Conservation (phyloP, 2,329 filamentous ascomycete species). For the Hymenoscyphus salicellus region DNA sequence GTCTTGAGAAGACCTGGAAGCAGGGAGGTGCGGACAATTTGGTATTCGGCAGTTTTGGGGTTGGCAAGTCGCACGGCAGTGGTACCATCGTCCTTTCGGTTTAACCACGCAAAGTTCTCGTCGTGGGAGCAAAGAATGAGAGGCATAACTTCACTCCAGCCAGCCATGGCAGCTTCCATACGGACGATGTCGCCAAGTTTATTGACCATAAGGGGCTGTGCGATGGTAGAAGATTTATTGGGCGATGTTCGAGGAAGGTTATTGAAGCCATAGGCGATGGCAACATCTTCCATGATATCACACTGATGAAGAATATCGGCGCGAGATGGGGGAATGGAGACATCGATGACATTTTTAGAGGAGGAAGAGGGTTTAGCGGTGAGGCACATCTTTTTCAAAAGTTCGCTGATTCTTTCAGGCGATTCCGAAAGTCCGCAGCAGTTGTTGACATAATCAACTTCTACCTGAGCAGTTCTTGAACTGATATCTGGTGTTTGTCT, state of each 20-base stretch:
- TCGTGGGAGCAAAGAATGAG: slow-evolving; percentile 96
- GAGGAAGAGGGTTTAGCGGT: slow-evolving; percentile 70
- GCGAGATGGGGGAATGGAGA: slow-evolving; percentile 81
- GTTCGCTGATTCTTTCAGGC: slow-evolving; percentile 70
- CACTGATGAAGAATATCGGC: slow-evolving; percentile 95
- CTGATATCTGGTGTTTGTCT: slow-evolving; percentile 77
- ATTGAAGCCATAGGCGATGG: slow-evolving; percentile 97
- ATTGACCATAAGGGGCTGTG: slow-evolving; percentile 84
- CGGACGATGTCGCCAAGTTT: slow-evolving; percentile 92
- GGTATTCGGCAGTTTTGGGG: slow-evolving; percentile 90
- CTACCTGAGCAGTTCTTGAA: slow-evolving; percentile 74
- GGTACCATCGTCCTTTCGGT: slow-evolving; percentile 80
- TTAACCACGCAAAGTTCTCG: slow-evolving; percentile 95
- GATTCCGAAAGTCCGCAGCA: slow-evolving; percentile 81
- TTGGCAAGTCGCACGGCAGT: slow-evolving; percentile 84
- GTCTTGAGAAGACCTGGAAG: slow-evolving; percentile 90
- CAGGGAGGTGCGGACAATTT: slow-evolving; percentile 83
- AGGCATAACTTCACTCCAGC: slow-evolving; percentile 95
- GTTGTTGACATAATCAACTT: slow-evolving; percentile 89
- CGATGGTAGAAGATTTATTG: slow-evolving; percentile 80
- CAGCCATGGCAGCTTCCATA: slow-evolving; percentile 84
- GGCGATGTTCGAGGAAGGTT: slow-evolving; percentile 84
- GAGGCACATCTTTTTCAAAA: slow-evolving; percentile 87
- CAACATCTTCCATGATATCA: slow-evolving; percentile 98
- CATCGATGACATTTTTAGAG: slow-evolving; percentile 69